A percentile compares a stretch with the other conserved stretches of the same genome.
These are phyloP conservation scores for Solanum etuberosum DNA, from an alignment of 257 asterid species.

Conservation along the genomic window DNA sequence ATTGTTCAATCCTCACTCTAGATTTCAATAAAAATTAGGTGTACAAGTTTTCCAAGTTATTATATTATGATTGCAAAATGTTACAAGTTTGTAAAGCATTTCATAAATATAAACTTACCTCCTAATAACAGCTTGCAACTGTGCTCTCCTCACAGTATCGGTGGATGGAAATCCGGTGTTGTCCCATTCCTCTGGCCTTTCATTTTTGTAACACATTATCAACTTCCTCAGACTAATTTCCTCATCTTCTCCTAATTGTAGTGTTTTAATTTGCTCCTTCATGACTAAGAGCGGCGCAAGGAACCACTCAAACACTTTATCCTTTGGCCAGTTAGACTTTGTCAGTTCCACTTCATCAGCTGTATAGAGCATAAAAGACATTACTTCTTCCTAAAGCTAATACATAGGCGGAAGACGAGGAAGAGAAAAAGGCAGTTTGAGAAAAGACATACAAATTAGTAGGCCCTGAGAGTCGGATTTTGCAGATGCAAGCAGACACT, in stretches of 20 bases:
- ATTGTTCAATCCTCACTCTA: not conserved
- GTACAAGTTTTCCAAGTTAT: not conserved
- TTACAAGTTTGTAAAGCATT: not conserved
- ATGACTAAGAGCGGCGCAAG: slow-evolving; percentile 64
- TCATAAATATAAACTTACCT: slow-evolving; percentile 28
- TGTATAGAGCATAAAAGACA: slow-evolving; percentile 10
- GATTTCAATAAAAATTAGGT: not conserved
- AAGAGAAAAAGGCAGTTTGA: not conserved
- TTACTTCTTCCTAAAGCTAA: not conserved
- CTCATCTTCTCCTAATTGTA: slow-evolving; percentile 46
- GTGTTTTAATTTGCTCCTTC: slow-evolving; percentile 71
- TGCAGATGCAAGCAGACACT: slow-evolving; percentile 66
- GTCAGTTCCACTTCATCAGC: slow-evolving; percentile 70
- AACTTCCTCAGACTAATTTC: slow-evolving; percentile 51
- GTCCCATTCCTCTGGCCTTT: slow-evolving; percentile 79
- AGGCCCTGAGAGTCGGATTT: slow-evolving; percentile 53
- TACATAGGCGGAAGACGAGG: not conserved
- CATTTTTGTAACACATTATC: slow-evolving; percentile 39
- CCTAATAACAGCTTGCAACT: slow-evolving; percentile 70
- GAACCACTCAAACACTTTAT: slow-evolving; percentile 73
- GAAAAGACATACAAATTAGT: slow-evolving; percentile 40
- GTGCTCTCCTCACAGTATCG: slow-evolving; percentile 73
- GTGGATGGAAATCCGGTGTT: slow-evolving; percentile 49
- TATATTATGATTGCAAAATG: not conserved
- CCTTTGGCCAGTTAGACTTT: slow-evolving; percentile 52